Evolutionary conservation across 257 asterid species (phyloP), one percentile per base, ranked within the genome.

Genomic region (Nicotiana noctiflora): DNA sequence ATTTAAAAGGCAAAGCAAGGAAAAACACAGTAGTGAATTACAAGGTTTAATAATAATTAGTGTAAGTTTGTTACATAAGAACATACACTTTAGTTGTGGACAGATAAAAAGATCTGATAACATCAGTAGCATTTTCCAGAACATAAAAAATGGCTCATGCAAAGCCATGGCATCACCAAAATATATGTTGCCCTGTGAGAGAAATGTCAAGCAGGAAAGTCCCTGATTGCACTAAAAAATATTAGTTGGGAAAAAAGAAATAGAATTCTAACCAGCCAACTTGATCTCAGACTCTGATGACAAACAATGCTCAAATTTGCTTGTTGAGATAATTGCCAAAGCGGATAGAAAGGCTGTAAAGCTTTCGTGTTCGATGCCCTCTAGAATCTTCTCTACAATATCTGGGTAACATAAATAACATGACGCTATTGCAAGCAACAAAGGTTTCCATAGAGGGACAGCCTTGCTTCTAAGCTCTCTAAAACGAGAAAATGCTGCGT

Each of bases 391-490:
- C 84, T 81, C 88, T 34, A 87, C 88, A 21, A 44, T 59, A 19
- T 87, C 87, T 10, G 90, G 86, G 77, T 53, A 83, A 82, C 88
- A 79, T 55, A 87, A 76, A 76, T 83, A 87, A 51, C 90, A 87
- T 4, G 90, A 87, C 6, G 84, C 77, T 52, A 83, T 75, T 23
- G 84, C 86, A 79, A 87, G 85, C 81, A 87, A 83, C 80, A 87
- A 83, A 25, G 90, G 86, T 78, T 87, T 87, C 90, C 90, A 84
- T 49, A 87, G 79, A 15, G 88, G 32, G 74, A 79, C 80, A 49
- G 86, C 86, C 60, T 81, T 79, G 84, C 75, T 75, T 83, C 11
- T 53, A 25, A 57, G 76, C 60, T 87, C 85, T 67, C 62, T 85
- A 75, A 87, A 85, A 53, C 87, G 84, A 75, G 82, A 78, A 81